These are phyloP conservation scores for Xylariomycetidae sp. DNA, from an alignment of 2,329 filamentous ascomycete species.

Conservation along the genomic window DNA sequence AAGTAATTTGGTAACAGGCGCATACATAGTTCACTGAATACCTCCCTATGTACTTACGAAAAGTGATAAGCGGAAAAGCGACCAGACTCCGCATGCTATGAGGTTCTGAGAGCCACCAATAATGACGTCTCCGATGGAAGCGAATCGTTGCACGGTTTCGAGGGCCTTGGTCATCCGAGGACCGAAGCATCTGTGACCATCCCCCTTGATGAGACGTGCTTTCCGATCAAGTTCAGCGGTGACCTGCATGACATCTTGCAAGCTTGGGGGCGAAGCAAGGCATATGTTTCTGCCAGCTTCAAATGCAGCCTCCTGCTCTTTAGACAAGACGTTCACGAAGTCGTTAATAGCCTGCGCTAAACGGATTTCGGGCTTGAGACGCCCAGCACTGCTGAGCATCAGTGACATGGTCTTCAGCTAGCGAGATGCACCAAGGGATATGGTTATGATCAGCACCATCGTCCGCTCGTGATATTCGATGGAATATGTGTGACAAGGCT, in stretches of 20 bases:
- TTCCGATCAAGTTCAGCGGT: conserved; percentile 33
- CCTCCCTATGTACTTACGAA: too few species aligned
- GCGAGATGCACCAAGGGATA: too few species aligned
- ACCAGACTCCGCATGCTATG: conserved; percentile 40
- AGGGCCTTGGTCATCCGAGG: conserved; percentile 37
- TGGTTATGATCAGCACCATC: too few species aligned
- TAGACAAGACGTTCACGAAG: conserved; percentile 33
- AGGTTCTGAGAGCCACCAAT: conserved; percentile 40
- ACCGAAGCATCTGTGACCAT: conserved; percentile 29
- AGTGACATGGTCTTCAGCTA: conserved; percentile 6
- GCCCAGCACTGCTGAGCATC: neutral
- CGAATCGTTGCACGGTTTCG: conserved; percentile 37
- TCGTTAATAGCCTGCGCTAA: conserved; percentile 35
- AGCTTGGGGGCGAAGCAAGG: conserved; percentile 19
- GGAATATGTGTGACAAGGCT: too few species aligned
- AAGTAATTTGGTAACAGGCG: conserved; percentile 10
- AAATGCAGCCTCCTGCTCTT: conserved; percentile 30
- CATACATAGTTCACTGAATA: too few species aligned
- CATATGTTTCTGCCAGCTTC: conserved; percentile 14
- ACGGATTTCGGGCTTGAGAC: conserved; percentile 31
- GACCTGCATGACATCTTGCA: conserved; percentile 34
- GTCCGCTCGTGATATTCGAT: too few species aligned
- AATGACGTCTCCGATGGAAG: conserved; percentile 35
- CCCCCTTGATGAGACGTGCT: conserved; percentile 9
- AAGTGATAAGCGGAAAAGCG: conserved; percentile 36